These are phyloP conservation scores for Aspergillus sp. DNA, from an alignment of 2,329 filamentous ascomycete genomes.

Conservation along the genomic window DNA sequence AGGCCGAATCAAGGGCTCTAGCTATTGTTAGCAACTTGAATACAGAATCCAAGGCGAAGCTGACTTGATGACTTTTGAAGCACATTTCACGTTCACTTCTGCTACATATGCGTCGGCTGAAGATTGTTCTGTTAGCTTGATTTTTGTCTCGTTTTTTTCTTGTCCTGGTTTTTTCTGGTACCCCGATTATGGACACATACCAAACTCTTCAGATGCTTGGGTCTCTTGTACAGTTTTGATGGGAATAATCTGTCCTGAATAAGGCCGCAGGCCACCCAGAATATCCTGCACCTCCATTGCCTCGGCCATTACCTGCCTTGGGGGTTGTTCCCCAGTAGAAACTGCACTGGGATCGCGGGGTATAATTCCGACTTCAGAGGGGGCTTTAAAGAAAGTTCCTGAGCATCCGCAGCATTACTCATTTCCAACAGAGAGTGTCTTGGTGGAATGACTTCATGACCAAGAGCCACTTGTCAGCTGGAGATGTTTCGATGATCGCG, in stretches of 20 bases:
- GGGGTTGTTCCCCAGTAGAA: not conserved
- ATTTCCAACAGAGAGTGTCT: too few species aligned
- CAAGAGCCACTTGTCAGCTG: too few species aligned
- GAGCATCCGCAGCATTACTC: too few species aligned
- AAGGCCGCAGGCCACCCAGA: constrained; percentile 23
- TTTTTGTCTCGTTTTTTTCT: not conserved
- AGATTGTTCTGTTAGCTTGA: constrained; percentile 6
- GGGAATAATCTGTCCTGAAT: constrained; percentile 31
- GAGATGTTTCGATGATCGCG: too few species aligned
- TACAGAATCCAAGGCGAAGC: constrained; percentile 3
- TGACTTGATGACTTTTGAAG: constrained; percentile 41
- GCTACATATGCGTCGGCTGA: constrained; percentile 40
- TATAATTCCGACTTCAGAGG: not conserved
- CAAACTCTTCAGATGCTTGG: constrained; percentile 34
- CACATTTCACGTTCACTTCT: constrained; percentile 40
- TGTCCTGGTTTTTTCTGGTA: not conserved
- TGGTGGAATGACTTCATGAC: not conserved
- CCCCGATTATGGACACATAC: constrained; percentile 20
- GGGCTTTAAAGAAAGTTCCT: too few species aligned
- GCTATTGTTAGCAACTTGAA: not conserved
- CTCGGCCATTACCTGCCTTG: not conserved
- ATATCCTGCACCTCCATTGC: constrained; percentile 18
- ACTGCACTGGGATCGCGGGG: not conserved
- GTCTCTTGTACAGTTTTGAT: constrained; percentile 42
- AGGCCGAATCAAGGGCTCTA: constrained; percentile 35